phyloP scores from a whole-genome alignment of 164 flowering plant species.

The Euptelea pleiosperma region DNA sequence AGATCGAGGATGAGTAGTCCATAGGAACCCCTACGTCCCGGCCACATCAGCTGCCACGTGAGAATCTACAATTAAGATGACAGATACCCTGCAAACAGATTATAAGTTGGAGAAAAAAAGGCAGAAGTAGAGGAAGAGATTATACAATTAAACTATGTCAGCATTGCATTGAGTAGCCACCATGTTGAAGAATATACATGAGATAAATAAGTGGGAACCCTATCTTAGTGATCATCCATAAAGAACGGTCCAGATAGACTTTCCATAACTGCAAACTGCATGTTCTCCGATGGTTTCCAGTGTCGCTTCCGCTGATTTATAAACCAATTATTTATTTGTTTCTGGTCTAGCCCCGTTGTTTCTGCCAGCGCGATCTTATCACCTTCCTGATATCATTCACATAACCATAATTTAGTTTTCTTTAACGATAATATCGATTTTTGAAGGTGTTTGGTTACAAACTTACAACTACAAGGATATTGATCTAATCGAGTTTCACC shows the following conservation, averaged over 20 bases:
- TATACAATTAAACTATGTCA: conserved; percentile 19
- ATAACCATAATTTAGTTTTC: too few species aligned
- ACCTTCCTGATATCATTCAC: conserved; percentile 42
- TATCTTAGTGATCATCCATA: conserved; percentile 30
- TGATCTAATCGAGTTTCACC: too few species aligned
- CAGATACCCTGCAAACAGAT: too few species aligned
- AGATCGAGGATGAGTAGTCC: too few species aligned
- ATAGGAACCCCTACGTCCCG: too few species aligned
- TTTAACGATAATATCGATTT: too few species aligned
- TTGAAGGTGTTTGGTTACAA: too few species aligned
- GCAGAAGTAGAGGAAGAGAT: too few species aligned
- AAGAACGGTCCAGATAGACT: conserved; percentile 38
- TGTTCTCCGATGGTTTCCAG: conserved; percentile 74
- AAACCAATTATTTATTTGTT: conserved; percentile 72
- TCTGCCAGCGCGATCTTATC: conserved; percentile 57
- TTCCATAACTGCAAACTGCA: conserved; percentile 62
- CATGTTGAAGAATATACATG: conserved; percentile 19
- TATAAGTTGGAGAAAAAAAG: too few species aligned
- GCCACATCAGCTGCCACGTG: too few species aligned
- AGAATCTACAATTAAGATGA: too few species aligned
- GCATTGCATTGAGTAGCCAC: conserved; percentile 16
- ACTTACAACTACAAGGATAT: too few species aligned
- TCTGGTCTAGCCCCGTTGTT: conserved; percentile 57
- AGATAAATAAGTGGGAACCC: neutral
- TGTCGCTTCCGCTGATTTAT: conserved; percentile 70